Conservation (phyloP, 768 basidiomycete genomes). For the Amanita thiersii region DNA sequence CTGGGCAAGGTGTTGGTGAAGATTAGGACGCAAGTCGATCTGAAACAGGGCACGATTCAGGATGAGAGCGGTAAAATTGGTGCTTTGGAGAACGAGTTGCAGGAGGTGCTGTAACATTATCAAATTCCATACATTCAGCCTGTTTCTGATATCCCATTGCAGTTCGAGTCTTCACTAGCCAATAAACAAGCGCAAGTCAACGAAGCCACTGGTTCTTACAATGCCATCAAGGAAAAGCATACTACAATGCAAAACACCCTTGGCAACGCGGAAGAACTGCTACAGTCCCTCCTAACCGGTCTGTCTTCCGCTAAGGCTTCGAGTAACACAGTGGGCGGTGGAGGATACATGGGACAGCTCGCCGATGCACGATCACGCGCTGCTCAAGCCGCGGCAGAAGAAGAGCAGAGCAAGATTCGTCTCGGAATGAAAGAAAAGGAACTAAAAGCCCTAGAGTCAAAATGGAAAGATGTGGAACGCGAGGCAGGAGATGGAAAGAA, state of each 20-base stretch:
- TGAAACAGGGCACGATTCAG: constrained; percentile 63
- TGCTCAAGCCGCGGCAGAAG: constrained; percentile 74
- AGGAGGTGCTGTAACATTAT: constrained; percentile 48
- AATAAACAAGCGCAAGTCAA: constrained; percentile 56
- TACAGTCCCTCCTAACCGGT: constrained; percentile 91
- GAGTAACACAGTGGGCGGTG: constrained; percentile 42
- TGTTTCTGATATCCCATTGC: no score
- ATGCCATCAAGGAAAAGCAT: constrained; percentile 62
- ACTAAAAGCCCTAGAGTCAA: constrained; percentile 62
- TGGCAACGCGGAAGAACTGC: constrained; percentile 77
- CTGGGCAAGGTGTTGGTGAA: constrained; percentile 78
- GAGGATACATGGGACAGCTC: constrained; percentile 96
- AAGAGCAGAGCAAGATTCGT: constrained; percentile 72
- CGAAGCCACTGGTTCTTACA: constrained; percentile 44
- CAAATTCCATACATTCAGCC: constrained; percentile 2
- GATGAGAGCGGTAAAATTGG: constrained; percentile 67
- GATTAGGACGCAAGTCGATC: constrained; percentile 76
- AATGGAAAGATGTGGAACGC: constrained; percentile 77
- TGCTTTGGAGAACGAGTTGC: constrained; percentile 44
- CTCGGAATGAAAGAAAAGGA: constrained; percentile 76
- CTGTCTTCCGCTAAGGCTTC: constrained; percentile 54
- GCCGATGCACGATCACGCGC: constrained; percentile 73
- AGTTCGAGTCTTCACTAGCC: constrained; percentile 53
- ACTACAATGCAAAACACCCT: constrained; percentile 52
- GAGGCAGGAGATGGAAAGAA: constrained; percentile 75